Evolutionary conservation across 2,329 filamentous ascomycete genomes (phyloP).

Genomic region (Calcarisporium arbuscula): DNA sequence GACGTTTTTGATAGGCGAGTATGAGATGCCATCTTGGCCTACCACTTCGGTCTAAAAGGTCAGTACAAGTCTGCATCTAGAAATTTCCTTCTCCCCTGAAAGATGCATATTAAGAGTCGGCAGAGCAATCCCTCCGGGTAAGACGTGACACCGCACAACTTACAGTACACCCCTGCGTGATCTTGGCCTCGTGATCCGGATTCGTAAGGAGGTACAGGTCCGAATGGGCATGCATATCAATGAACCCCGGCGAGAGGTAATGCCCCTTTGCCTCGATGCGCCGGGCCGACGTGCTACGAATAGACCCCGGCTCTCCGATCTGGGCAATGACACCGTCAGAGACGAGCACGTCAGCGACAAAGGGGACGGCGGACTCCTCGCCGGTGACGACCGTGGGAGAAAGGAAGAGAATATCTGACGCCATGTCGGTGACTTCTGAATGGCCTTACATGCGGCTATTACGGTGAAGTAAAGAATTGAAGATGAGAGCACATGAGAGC

Average conservation of each 20-base stretch:
- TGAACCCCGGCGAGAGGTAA: constrained; percentile 17
- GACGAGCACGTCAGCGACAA: constrained; percentile 16
- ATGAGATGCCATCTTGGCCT: constrained; percentile 18
- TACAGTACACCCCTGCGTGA: constrained; percentile 18
- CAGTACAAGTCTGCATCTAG: too few relatives aligned
- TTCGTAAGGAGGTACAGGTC: constrained; percentile 17
- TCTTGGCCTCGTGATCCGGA: constrained; percentile 17
- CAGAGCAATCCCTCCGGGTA: too few relatives aligned
- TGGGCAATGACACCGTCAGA: constrained; percentile 13
- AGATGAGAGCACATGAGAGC: too few relatives aligned
- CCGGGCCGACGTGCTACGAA: constrained; percentile 8
- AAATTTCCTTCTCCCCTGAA: too few relatives aligned
- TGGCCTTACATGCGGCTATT: too few relatives aligned
- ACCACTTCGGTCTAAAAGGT: constrained; percentile 15
- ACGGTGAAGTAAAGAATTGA: too few relatives aligned
- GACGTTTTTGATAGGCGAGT: constrained; percentile 13
- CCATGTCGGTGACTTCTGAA: too few relatives aligned
- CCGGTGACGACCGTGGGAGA: constrained; percentile 16
- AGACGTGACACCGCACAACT: too few relatives aligned
- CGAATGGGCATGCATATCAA: constrained; percentile 19
- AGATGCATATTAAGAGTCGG: too few relatives aligned
- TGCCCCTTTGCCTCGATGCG: constrained; percentile 13
- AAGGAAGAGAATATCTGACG: constrained; percentile 12
- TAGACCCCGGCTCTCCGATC: constrained; percentile 11
- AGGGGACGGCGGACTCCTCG: constrained; percentile 13